Evolutionary conservation across 495 filamentous ascomycete genomes (phyloP).

Genomic region (Melanomma pulvis-pyrius): DNA sequence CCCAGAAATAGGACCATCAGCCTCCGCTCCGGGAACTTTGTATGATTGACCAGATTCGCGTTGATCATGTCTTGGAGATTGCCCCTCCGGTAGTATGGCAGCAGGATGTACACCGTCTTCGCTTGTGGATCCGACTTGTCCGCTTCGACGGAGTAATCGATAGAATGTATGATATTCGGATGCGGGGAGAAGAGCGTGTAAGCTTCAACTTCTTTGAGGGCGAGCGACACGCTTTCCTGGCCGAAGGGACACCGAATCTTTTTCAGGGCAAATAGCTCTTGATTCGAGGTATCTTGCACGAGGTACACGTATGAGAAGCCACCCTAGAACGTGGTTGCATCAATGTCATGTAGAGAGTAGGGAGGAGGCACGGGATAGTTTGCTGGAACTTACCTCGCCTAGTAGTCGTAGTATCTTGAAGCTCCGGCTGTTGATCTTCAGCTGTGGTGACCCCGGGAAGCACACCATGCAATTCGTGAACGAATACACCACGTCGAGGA

Average conservation of each 20-base stretch:
- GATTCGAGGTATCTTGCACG: slow-evolving; percentile 81
- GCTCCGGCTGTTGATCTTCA: slow-evolving; percentile 91
- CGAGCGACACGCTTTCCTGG: slow-evolving; percentile 89
- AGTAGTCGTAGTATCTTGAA: slow-evolving; percentile 94
- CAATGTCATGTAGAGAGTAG: not conserved
- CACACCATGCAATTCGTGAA: slow-evolving; percentile 93
- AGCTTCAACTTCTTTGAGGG: slow-evolving; percentile 94
- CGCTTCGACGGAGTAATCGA: slow-evolving; percentile 76
- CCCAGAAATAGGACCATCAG: slow-evolving; percentile 90
- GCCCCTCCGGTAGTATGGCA: slow-evolving; percentile 91
- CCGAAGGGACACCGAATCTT: slow-evolving; percentile 98
- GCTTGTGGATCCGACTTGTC: slow-evolving; percentile 65
- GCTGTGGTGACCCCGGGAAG: slow-evolving; percentile 87
- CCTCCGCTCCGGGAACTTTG: slow-evolving; percentile 84
- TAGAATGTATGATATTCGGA: slow-evolving; percentile 83
- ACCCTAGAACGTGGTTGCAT: slow-evolving; percentile 57
- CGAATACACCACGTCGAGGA: slow-evolving; percentile 86
- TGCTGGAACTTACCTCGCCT: slow-evolving; percentile 68
- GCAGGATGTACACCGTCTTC: slow-evolving; percentile 94
- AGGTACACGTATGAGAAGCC: slow-evolving; percentile 99
- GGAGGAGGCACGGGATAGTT: slow-evolving; percentile 6
- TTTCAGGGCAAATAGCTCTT: slow-evolving; percentile 89
- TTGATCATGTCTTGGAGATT: slow-evolving; percentile 99
- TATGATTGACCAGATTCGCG: slow-evolving; percentile 95
- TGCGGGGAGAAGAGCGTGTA: slow-evolving; percentile 85